These are phyloP conservation scores for Debaryomyces nepalensis DNA, from an alignment of 1,139 yeast species.

Conservation along the genomic window DNA sequence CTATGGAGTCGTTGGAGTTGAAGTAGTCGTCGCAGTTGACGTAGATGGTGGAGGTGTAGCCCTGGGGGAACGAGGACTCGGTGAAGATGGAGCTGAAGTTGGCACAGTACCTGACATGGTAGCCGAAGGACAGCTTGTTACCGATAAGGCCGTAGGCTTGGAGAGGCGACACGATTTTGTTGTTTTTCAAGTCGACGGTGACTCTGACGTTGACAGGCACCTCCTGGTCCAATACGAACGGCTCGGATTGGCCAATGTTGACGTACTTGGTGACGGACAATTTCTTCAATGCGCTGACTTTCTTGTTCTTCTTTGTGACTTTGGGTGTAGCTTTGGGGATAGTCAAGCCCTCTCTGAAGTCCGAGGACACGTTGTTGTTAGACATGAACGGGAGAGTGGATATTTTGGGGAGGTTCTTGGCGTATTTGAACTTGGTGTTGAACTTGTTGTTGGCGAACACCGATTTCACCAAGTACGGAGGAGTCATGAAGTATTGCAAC, in stretches of 20 bases:
- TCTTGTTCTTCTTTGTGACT: conserved; percentile 41
- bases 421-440: conserved; percentile 63
- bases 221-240: conserved; percentile 60
- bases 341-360: conserved; percentile 71
- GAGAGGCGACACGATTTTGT: conserved; percentile 68
- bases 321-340: conserved; percentile 57
- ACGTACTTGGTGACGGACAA: conserved; percentile 70
- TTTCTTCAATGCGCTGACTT: conserved; percentile 52
- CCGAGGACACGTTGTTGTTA: conserved; percentile 41
- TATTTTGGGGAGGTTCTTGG: conserved; percentile 71
- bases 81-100: conserved; percentile 70
- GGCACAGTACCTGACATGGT: conserved; percentile 70
- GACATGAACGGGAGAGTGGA: conserved; percentile 77
- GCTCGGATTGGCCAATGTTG: conserved; percentile 67
- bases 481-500: conserved; percentile 83
- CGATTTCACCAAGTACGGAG: conserved; percentile 74
- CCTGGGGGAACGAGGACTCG: conserved; percentile 66
- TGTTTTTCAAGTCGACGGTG: conserved; percentile 69
- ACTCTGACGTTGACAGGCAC: conserved; percentile 83
- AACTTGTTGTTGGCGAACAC: conserved; percentile 49
- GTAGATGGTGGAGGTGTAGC: conserved; percentile 70
- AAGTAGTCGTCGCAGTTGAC: conserved; percentile 71
- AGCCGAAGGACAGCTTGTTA: conserved; percentile 68
- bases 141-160: conserved; percentile 73
- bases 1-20: conserved; percentile 17